Evolutionary conservation across 208 protist species (phyloP).

Genomic region (Endotrypanum monterogeii): DNA sequence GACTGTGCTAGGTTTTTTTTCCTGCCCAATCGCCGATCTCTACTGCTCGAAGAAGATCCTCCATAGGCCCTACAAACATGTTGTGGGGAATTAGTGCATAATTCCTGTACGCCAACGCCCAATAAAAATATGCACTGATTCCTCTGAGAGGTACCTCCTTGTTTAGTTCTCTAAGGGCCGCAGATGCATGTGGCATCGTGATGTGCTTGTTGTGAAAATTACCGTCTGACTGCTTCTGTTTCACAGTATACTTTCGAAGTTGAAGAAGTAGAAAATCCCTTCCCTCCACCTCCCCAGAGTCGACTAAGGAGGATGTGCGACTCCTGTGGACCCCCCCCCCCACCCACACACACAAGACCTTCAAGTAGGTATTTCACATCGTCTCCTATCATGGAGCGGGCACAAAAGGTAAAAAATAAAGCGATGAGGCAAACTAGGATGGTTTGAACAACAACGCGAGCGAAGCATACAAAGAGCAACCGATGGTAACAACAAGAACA

Average conservation of each 20-base stretch:
- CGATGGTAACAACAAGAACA: no score
- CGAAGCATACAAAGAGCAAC: no score
- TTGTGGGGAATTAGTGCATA: background rate
- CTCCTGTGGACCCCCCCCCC: background rate
- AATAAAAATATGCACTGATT: no score
- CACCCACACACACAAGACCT: background rate
- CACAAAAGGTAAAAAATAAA: background rate
- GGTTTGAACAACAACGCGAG: no score
- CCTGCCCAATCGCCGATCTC: background rate
- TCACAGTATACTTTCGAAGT: background rate
- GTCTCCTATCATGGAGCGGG: no score
- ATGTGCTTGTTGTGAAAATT: background rate
- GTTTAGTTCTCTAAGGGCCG: background rate
- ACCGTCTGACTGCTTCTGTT: background rate
- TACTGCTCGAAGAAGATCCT: background rate
- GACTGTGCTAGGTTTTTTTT: conserved; percentile 2
- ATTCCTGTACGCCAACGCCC: no score
- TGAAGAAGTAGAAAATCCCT: background rate
- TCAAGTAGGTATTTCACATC: no score
- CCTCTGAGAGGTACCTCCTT: no score
- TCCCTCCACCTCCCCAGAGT: background rate
- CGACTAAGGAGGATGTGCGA: no score
- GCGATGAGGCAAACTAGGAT: no score
- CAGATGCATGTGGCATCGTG: background rate
- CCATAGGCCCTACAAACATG: background rate